phyloP scores from a whole-genome alignment of 176 grass and related monocot species.

The Hyparrhenia diplandra region DNA sequence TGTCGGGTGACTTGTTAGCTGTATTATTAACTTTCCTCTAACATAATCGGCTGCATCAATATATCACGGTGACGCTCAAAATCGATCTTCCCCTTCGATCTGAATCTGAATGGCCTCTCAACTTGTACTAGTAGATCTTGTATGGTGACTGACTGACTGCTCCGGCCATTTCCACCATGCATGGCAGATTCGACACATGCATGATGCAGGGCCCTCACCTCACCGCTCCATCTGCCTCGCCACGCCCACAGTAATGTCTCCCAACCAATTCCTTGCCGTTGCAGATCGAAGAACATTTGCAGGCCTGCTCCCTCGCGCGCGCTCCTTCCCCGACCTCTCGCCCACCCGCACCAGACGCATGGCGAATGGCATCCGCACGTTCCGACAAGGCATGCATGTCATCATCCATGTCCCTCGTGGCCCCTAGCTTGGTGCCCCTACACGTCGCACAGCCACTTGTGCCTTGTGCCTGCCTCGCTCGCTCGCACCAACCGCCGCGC shows the following conservation, averaged over 20 bases:
- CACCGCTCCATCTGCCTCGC: too few relatives aligned
- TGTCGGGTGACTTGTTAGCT: too few relatives aligned
- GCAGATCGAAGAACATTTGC: background rate
- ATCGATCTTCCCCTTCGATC: too few relatives aligned
- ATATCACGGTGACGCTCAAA: too few relatives aligned
- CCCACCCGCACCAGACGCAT: background rate
- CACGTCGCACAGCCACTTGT: background rate
- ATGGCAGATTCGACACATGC: too few relatives aligned
- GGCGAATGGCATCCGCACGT: background rate
- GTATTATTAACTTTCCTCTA: too few relatives aligned
- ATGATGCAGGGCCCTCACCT: too few relatives aligned
- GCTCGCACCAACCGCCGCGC: background rate
- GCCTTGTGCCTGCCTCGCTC: background rate
- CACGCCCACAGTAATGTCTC: background rate
- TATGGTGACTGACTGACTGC: too few relatives aligned
- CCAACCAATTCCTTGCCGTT: background rate
- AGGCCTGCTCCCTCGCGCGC: background rate
- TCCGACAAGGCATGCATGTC: background rate
- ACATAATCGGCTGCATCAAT: too few relatives aligned
- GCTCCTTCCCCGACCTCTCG: background rate
- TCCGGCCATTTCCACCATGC: too few relatives aligned
- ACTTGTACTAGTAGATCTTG: too few relatives aligned
- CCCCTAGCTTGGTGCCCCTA: background rate
- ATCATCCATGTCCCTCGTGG: background rate
- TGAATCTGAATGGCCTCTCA: too few relatives aligned